Evolutionary conservation across 208 protist species (phyloP).

Genomic region (Wallacemonas sp.): DNA sequence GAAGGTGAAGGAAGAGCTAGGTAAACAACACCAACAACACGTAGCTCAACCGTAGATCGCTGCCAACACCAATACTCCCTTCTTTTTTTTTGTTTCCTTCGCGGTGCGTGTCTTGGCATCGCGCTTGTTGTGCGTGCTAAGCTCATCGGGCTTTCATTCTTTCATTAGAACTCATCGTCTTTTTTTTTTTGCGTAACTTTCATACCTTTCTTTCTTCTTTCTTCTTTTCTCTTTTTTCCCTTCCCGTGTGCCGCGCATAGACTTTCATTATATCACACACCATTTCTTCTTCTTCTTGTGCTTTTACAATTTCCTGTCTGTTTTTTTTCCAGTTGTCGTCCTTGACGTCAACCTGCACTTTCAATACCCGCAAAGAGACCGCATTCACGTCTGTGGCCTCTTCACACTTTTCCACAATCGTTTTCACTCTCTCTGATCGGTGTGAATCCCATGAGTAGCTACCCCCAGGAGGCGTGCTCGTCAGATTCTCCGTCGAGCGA

Average conservation of each 20-base stretch:
- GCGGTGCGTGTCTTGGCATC: conserved; percentile 4
- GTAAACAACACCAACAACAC: no score
- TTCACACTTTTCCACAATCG: no score
- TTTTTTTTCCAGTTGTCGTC: no score
- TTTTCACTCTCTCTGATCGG: background rate
- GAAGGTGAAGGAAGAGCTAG: no score
- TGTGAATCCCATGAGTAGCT: background rate
- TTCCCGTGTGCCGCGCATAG: background rate
- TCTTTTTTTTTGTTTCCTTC: conserved; percentile 21
- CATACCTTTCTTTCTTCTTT: background rate
- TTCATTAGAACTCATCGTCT: conserved; percentile 11
- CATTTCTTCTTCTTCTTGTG: conserved; percentile 13
- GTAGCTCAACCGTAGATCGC: no score
- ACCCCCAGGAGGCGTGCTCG: background rate
- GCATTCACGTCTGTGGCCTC: no score
- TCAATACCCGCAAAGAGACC: no score
- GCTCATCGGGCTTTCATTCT: no score
- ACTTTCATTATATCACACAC: background rate
- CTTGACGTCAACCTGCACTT: no score
- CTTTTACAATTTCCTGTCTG: no score
- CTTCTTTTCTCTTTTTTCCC: conserved; percentile 2
- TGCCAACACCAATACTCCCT: no score
- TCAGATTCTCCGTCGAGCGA: background rate
- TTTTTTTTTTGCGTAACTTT: conserved; percentile 17
- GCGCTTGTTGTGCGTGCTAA: no score